These are phyloP conservation scores for Pythium sukuiense DNA, from an alignment of 352 stramenopile species.

Conservation along the genomic window DNA sequence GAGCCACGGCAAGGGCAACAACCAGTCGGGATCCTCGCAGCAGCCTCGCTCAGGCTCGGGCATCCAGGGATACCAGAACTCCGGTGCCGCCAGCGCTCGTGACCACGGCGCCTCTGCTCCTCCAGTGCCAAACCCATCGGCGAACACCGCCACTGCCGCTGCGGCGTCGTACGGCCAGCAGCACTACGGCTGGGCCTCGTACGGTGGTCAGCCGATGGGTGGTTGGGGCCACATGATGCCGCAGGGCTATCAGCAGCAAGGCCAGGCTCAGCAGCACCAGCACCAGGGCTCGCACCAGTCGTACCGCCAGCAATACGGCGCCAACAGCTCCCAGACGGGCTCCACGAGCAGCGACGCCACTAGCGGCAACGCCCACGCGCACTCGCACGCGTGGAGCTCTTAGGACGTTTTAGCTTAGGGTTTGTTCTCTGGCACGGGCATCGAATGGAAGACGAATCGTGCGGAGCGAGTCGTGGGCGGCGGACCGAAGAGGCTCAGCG, in stretches of 20 bases:
- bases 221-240: constrained; percentile 85
- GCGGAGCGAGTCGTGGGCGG: background rate
- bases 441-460: constrained; percentile 18
- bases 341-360: constrained; percentile 48
- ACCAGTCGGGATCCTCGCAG: constrained; percentile 38
- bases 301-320: constrained; percentile 74
- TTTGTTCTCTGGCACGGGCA: constrained; percentile 5
- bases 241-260: constrained; percentile 81
- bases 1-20: constrained; percentile 63
- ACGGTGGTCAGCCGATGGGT: constrained; percentile 70
- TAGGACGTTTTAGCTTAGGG: constrained; percentile 31
- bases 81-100: constrained; percentile 29
- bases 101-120: constrained; percentile 65
- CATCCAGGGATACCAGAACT: constrained; percentile 62
- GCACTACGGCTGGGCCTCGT: constrained; percentile 75
- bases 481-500: background rate
- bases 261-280: constrained; percentile 48
- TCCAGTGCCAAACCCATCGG: constrained; percentile 53
- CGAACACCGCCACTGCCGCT: constrained; percentile 28
- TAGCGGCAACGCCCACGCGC: constrained; percentile 39
- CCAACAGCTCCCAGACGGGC: constrained; percentile 37
- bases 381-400: constrained; percentile 69
- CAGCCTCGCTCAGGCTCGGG: constrained; percentile 63
- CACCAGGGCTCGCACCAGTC: constrained; percentile 57
- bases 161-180: constrained; percentile 57